Evolutionary conservation across 352 stramenopile genomes (phyloP), one percentile per base, ranked within the genome.

Genomic region (Phytophthora fragariae): DNA sequence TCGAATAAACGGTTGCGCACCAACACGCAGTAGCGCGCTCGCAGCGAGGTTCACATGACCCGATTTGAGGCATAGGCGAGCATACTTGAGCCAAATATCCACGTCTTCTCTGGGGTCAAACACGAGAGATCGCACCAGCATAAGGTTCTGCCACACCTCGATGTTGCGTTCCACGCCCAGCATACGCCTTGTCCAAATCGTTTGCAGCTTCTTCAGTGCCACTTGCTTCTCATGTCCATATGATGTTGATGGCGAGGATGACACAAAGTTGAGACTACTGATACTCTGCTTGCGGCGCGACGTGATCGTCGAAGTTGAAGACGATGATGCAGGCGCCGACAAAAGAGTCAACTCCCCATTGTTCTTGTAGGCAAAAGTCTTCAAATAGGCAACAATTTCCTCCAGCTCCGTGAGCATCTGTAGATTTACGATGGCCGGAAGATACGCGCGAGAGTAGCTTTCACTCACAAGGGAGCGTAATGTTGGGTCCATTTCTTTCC

Each of bases 401-500:
- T 98, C 92, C 11, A 99, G 76, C 82, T 99, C 98, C 2, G 97
- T 96, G 15, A 99, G 89, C 76, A 97, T 97, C 81, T 99, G 98
- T 57, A 99, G 88, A 68, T 97, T 98, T 21, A 99, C 98, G 73
- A 99, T 98, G 46, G 95, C 97, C 37, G 92, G 93, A 60, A 92
- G 81, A 74, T 99, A 99, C 12, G 97, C 97, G 12, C 98, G 92
- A 61, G 89, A 92, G 74, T 99, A 99, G 56, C 91, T 98, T 74
- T 99, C 98, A 63, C 95, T 97, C 66, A 99, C 96, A 35, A 99
- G 86, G 27, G 98, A 98, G 3, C 97, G 97, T 49, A 99, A 95
- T n/a, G 94, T 96, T 60, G 92, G 93, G 65, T 99, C 97, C 88
- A 99, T 98, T 15, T 98, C 88, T 62, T 95, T 94, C 7, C 98